Base-by-base conservation (phyloP, 371 early-diverging fungal genomes). In the Rhizopus microsporus region DNA sequence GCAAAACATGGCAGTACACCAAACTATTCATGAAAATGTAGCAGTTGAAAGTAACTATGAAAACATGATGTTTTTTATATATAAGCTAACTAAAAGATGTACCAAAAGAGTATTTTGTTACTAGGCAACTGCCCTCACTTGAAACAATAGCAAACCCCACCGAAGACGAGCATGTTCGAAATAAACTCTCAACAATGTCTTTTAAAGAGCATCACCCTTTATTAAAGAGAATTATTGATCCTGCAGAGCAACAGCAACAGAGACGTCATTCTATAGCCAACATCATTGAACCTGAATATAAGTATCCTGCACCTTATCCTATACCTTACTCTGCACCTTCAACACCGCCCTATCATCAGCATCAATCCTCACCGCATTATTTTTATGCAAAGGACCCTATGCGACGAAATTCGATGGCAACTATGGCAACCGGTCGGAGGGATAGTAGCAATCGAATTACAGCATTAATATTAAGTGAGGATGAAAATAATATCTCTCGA, bases 191-290 rank as follows among this genome's bases (percentile, higher is more conserved):
- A 16, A 46, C 5, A 7, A 46, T 46, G 46, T 46, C 46, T 9
- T 9, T 46, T 17, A 16, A 15, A 12, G 46, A 46, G 2, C 17
- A 29, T 23, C 17, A 46, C 12, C 46, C 46, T 23, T 29, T 46
- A 15, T 12, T 46, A 9, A 46, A 46, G 23, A 46, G 46, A 23
- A 29, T 46, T 6, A 46, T 46, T 9, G 46, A 46, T 46, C 46
- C 46, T 9, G 3, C 46, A 3, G 46, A 46, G 15, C 46, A 46
- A 9, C 7, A 8, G 5, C 29, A 29, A 29, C 46, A 46, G 29
- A 46, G 46, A 46, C 46, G 46, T 46, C 46, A 46, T 29, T 46
- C 46, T 5, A 46, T 46, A 29, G 46, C 46, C 6, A 46, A 46
- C 12, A 46, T 8, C 12, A 3, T 15, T 46, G 46, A 46, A 46